Evolutionary conservation across 139 green algal species (phyloP).

Genomic region (Nannochloris sp.): DNA sequence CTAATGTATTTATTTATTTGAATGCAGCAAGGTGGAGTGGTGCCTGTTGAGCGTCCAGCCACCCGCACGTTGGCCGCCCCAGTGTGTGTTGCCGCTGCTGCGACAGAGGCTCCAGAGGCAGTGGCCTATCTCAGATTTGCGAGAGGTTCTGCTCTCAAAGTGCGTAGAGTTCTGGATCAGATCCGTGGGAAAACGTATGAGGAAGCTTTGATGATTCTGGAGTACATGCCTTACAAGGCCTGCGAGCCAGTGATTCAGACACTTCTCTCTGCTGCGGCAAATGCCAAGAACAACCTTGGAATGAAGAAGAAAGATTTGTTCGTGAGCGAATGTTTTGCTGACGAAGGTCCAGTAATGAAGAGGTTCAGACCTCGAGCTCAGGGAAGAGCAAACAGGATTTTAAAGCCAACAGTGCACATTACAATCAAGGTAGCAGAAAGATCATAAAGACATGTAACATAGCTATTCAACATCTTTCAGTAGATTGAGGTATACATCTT

Average conservation of each 20-base stretch:
- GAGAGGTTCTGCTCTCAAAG: constrained; percentile 61
- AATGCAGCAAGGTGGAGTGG: constrained; percentile 8
- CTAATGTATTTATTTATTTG: not conserved
- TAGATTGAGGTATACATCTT: constrained; percentile 78
- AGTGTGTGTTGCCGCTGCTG: constrained; percentile 10
- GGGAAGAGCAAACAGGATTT: constrained; percentile 64
- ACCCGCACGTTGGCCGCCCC: constrained; percentile 7
- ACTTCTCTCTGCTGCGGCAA: constrained; percentile 76
- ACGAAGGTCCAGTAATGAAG: constrained; percentile 76
- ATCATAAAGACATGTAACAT: constrained; percentile 7
- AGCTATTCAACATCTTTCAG: constrained; percentile 28
- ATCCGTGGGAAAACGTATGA: constrained; percentile 87
- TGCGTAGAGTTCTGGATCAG: constrained; percentile 80
- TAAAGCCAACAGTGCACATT: constrained; percentile 75
- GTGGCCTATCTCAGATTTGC: constrained; percentile 49
- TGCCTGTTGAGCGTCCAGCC: not conserved
- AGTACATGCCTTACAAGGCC: constrained; percentile 88
- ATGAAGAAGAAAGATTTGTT: constrained; percentile 78
- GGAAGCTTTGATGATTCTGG: constrained; percentile 85
- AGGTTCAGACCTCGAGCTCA: constrained; percentile 61
- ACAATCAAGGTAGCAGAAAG: constrained; percentile 59
- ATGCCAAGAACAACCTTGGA: constrained; percentile 92
- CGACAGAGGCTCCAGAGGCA: constrained; percentile 25
- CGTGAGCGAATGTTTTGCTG: constrained; percentile 69
- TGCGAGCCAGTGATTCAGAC: constrained; percentile 65